Evolutionary conservation across 73 alveolate genomes (phyloP), one percentile per base, ranked within the genome.

Genomic region (Effrenium voratum): DNA sequence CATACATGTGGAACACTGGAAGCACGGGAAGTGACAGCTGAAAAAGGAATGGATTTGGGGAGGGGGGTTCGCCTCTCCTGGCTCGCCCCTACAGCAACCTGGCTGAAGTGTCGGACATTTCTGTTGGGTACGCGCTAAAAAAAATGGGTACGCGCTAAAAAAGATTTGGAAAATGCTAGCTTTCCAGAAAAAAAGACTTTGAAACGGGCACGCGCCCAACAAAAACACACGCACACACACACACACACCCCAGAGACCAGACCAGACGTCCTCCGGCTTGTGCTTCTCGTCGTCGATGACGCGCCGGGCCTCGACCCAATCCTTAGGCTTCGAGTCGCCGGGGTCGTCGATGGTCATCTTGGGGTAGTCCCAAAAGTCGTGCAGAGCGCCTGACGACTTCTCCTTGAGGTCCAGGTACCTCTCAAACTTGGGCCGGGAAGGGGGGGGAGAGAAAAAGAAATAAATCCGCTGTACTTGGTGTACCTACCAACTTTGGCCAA

Each of bases 281-380:
- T 79, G 44, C 44, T 36, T 50, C 22, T 87, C 85, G 15, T 83
- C 85, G 32, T 87, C 85, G 40, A 63, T 43, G 41, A 87, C 63
- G 24, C 95, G 63, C 2, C 95, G 47, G 50, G 75, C 30, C 70
- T 87, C 95, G 15, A 87, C 47, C 95, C 95, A 87, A 30, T 44
- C 85, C 30, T 60, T 40, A 2, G 95, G 95, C 45, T 87, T 87
- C 57, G 50, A 84, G 50, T 87, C 95, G 13, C 85, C 63, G 13
- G 95, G 95, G 68, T 87, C 95, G 40, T 87, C 95, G 16, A 87
- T 63, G 40, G 95, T 87, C 41, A 59, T 87, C 52, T 63, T 87
- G 68, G 95, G 95, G 32, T 43, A 87, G 19, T 70, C 72, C 95
- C 95, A 87, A 41, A 63, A 87, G 34, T 63, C 85, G 41, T 87